Percentiles rank a stretch among this genome's conserved stretches.
Evolutionary conservation across 257 asterid species (phyloP).

Genomic region (Ilex aquifolium): DNA sequence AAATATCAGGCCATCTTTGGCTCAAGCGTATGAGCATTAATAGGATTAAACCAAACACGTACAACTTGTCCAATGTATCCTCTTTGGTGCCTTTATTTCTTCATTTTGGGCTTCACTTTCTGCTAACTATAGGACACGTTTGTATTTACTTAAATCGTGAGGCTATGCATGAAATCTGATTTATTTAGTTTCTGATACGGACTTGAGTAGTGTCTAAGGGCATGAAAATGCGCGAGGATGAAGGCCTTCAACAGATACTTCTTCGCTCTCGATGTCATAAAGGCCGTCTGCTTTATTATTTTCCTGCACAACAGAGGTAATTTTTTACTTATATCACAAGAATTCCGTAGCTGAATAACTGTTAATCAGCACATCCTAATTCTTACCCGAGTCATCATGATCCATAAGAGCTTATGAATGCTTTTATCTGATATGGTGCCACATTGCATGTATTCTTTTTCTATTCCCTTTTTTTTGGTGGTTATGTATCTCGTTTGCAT

Average conservation of each 20-base stretch:
- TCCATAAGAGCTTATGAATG: too few species aligned
- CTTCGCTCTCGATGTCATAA: constrained; percentile 78
- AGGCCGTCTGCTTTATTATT: constrained; percentile 90
- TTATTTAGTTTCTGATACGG: constrained; percentile 1
- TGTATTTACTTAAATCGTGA: not conserved
- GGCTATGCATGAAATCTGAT: not conserved
- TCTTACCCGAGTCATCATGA: too few species aligned
- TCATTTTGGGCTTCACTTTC: not conserved
- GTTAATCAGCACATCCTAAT: too few species aligned
- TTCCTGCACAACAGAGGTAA: constrained; percentile 56
- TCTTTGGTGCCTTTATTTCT: not conserved
- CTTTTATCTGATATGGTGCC: too few species aligned
- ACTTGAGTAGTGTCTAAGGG: constrained; percentile 41
- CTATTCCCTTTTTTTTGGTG: too few species aligned
- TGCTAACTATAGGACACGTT: not conserved
- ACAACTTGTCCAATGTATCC: not conserved
- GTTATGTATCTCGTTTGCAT: too few species aligned
- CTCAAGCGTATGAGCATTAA: too few species aligned
- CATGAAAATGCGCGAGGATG: constrained; percentile 29
- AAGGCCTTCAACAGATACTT: constrained; percentile 61
- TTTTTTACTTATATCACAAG: constrained; percentile 7
- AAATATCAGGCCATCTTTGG: too few species aligned
- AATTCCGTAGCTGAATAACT: not conserved
- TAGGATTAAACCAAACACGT: too few species aligned
- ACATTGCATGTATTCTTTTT: too few species aligned